Conservation (phyloP, 768 basidiomycete species). For the Pleurotus citrinopileatus region DNA sequence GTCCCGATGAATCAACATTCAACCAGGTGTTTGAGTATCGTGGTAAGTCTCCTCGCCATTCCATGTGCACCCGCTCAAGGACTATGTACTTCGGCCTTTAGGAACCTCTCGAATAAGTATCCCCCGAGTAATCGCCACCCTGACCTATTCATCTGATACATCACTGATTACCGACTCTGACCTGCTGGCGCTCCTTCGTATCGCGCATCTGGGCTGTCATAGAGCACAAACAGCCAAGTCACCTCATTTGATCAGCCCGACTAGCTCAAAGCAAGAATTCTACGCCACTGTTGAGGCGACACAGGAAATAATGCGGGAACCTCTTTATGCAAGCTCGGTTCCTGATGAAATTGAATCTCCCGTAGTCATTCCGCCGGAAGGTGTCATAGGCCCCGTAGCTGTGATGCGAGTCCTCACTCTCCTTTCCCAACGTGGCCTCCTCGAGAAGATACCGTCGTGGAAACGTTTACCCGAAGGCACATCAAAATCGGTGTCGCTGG, state of each 20-base stretch:
- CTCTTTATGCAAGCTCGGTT: background rate
- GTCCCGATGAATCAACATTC: slow-evolving; percentile 12
- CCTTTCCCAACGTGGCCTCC: slow-evolving; percentile 24
- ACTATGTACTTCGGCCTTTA: background rate
- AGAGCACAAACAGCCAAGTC: slow-evolving; percentile 11
- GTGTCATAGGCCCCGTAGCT: slow-evolving; percentile 21
- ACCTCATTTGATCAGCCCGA: background rate
- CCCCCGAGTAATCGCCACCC: slow-evolving; percentile 23
- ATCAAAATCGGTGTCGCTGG: slow-evolving; percentile 14
- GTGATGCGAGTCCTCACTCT: slow-evolving; percentile 25
- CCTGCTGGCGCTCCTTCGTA: slow-evolving; percentile 23
- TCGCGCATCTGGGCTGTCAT: slow-evolving; percentile 19
- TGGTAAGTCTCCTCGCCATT: slow-evolving; percentile 5
- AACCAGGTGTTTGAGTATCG: slow-evolving; percentile 18
- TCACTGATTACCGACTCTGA: slow-evolving; percentile 18
- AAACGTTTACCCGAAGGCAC: slow-evolving; percentile 21
- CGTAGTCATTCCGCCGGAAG: background rate
- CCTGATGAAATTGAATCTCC: background rate
- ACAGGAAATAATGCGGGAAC: background rate
- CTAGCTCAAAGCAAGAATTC: too few relatives aligned
- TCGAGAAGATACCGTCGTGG: slow-evolving; percentile 17
- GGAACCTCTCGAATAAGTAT: slow-evolving; percentile 23
- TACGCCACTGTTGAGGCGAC: too few relatives aligned
- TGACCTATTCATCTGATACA: slow-evolving; percentile 16
- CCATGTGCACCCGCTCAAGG: background rate